Evolutionary conservation across 192 early-diverging fungal genomes (phyloP).

Genomic region (Rhizophagus clarus): DNA sequence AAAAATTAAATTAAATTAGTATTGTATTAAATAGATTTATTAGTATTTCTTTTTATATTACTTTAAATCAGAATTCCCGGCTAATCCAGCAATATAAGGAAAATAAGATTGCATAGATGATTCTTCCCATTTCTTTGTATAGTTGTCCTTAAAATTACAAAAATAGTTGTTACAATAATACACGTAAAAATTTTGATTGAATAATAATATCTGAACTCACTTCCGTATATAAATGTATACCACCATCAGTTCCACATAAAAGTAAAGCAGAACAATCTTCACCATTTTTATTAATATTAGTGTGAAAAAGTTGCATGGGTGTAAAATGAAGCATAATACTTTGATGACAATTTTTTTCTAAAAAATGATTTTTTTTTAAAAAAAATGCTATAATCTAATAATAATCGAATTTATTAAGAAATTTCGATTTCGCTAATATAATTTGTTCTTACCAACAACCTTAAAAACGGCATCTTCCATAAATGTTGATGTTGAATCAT

Average conservation of each 20-base stretch:
- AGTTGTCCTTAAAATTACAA: background rate
- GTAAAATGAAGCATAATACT: slow-evolving; percentile 5
- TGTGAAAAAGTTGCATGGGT: slow-evolving; percentile 22
- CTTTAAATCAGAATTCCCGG: background rate
- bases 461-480: slow-evolving; percentile 4
- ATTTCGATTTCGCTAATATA: background rate
- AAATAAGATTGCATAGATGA: slow-evolving; percentile 1
- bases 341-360: slow-evolving; percentile 17
- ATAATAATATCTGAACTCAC: background rate
- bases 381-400: background rate
- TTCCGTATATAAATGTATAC: slow-evolving; percentile 23
- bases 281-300: background rate
- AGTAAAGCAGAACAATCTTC: background rate
- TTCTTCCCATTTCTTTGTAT: slow-evolving; percentile 4
- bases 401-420: background rate
- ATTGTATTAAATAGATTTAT: background rate
- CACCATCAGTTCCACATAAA: slow-evolving; percentile 29
- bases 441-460: background rate
- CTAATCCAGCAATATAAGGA: slow-evolving; percentile 8
- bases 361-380: background rate
- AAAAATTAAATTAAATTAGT: no score
- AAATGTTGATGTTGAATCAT: background rate
- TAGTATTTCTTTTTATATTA: background rate
- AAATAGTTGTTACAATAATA: background rate
- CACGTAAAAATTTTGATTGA: background rate